phyloP scores from a whole-genome alignment of 306 rosid genomes.

The Carpinus fangiana region DNA sequence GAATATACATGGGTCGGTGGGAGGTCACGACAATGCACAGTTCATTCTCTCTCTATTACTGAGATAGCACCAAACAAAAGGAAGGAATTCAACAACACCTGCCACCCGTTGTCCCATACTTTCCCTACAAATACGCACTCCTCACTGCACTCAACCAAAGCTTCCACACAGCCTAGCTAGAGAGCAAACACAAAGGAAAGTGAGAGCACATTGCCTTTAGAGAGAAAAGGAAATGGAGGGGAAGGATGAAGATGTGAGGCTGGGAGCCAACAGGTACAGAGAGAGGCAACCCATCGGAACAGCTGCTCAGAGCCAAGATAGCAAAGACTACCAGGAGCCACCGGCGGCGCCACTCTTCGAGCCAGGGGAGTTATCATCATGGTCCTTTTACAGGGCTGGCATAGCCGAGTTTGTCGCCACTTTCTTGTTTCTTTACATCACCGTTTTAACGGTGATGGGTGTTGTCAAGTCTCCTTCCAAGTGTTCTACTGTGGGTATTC shows the following conservation, averaged over 20 bases:
- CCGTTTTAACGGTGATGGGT: constrained; percentile 43
- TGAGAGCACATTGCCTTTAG: not conserved
- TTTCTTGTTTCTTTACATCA: constrained; percentile 52
- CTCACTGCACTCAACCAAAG: not conserved
- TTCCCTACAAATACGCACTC: constrained; percentile 32
- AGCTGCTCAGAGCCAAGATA: constrained; percentile 29
- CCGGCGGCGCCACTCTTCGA: constrained; percentile 41
- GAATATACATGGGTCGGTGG: constrained; percentile 21
- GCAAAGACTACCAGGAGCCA: constrained; percentile 43
- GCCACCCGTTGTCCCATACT: constrained; percentile 19
- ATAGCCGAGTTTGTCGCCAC: constrained; percentile 55
- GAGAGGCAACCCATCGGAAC: constrained; percentile 50
- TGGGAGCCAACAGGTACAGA: constrained; percentile 43
- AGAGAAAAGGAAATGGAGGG: constrained; percentile 32
- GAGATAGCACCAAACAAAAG: constrained; percentile 3
- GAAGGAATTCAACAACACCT: not conserved
- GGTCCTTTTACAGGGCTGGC: constrained; percentile 54
- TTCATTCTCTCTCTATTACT: constrained; percentile 8
- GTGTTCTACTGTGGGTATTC: constrained; percentile 49
- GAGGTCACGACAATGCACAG: constrained; percentile 26
- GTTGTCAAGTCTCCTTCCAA: constrained; percentile 31
- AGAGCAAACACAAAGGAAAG: not conserved
- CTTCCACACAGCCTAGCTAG: not conserved
- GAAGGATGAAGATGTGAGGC: constrained; percentile 43
- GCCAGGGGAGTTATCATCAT: constrained; percentile 38